Conservation (phyloP, 257 asterid species). For the Datura wrightii region DNA sequence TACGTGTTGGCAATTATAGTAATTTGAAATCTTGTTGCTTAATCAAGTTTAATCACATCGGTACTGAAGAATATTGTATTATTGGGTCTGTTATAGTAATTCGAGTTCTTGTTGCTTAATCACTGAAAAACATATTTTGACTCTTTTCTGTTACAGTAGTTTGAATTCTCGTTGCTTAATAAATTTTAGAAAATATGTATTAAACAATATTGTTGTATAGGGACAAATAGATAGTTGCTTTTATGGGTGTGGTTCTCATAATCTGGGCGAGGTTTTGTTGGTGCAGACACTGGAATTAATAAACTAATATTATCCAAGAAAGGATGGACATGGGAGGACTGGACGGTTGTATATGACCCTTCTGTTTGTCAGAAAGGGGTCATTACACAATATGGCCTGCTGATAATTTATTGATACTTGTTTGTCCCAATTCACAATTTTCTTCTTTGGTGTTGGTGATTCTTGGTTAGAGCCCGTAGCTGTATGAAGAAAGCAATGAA, state of each 20-base stretch:
- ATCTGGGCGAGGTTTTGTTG: background rate
- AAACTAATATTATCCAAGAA: background rate
- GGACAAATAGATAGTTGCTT: background rate
- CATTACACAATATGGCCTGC: background rate
- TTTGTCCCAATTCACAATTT: background rate
- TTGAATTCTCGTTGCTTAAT: background rate
- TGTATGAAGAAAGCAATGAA: constrained; percentile 17
- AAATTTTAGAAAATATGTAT: background rate
- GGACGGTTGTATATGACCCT: background rate
- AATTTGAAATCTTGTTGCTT: background rate
- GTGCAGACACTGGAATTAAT: background rate
- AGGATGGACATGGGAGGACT: background rate
- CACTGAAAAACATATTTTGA: background rate
- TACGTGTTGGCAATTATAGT: background rate
- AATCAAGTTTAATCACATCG: background rate
- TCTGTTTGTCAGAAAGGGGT: background rate
- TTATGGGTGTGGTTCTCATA: background rate
- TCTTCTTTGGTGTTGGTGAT: background rate
- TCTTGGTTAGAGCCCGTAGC: background rate
- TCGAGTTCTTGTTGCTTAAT: background rate
- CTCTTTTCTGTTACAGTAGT: background rate
- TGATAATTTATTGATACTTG: background rate
- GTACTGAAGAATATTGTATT: background rate
- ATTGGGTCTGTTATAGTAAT: background rate
- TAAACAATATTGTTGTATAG: background rate